These are phyloP conservation scores for Epichloe sylvatica DNA, from an alignment of 2,329 filamentous ascomycete species.

Conservation along the genomic window DNA sequence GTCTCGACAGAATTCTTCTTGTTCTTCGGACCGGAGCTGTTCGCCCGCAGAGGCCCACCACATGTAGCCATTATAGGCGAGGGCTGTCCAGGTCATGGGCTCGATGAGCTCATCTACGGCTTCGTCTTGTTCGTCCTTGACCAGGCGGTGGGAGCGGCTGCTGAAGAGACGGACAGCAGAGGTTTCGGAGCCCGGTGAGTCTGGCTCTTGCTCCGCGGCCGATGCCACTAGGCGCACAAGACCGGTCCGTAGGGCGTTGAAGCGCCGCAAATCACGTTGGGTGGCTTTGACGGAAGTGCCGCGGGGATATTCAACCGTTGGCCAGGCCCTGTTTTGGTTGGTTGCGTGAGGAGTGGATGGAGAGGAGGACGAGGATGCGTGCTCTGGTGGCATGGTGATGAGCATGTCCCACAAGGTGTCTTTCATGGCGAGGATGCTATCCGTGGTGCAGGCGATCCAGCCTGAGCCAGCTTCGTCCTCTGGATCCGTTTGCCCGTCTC, in stretches of 20 bases:
- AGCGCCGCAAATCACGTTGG: constrained; percentile 77
- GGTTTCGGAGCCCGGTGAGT: constrained; percentile 16
- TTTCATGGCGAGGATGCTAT: constrained; percentile 82
- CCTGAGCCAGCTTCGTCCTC: constrained; percentile 42
- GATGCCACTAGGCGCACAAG: constrained; percentile 34
- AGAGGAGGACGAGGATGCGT: constrained; percentile 21
- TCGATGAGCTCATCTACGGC: constrained; percentile 44
- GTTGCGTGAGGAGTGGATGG: constrained; percentile 14
- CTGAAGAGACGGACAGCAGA: constrained; percentile 14
- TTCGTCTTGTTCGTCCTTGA: constrained; percentile 29
- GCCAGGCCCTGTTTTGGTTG: constrained; percentile 54
- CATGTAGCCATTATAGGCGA: constrained; percentile 73
- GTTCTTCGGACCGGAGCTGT: constrained; percentile 45
- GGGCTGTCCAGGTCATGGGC: constrained; percentile 53
- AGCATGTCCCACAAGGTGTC: constrained; percentile 78
- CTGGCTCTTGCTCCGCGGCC: constrained; percentile 13
- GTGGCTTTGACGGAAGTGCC: constrained; percentile 64
- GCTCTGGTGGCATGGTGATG: constrained; percentile 60
- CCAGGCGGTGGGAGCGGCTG: constrained; percentile 13
- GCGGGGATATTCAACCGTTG: constrained; percentile 53
- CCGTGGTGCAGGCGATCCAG: constrained; percentile 92
- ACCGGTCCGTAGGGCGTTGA: constrained; percentile 51
- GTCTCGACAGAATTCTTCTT: constrained; percentile 43
- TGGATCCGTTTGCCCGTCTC: constrained; percentile 22
- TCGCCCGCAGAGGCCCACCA: constrained; percentile 84